Conservation (phyloP, 2,329 filamentous ascomycete genomes). For the Raffaelea deltoideospora region DNA sequence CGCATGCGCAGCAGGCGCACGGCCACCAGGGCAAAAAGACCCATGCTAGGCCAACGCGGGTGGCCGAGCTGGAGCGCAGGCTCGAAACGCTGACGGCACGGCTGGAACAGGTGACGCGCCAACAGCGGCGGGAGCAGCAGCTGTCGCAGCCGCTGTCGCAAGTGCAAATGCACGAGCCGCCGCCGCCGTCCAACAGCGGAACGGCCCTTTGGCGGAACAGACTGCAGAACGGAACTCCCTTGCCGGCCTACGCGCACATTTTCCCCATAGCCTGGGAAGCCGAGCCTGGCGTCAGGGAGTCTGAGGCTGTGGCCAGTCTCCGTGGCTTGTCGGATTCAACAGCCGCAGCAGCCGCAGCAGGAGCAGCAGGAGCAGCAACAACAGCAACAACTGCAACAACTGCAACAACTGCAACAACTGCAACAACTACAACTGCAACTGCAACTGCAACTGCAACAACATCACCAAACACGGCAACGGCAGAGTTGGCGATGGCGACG, state of each 20-base stretch:
- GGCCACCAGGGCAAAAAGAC: constrained; percentile 10
- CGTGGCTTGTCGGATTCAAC: constrained; percentile 2
- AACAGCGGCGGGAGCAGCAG: constrained; percentile 1
- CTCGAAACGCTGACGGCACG: constrained; percentile 33
- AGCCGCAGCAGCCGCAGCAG: constrained; percentile 2
- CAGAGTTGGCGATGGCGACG: background rate
- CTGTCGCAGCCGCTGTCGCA: too few relatives aligned
- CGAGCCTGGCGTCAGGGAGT: too few relatives aligned
- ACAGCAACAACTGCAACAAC: constrained; percentile 1
- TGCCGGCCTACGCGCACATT: too few relatives aligned
- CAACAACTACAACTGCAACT: background rate
- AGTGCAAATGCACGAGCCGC: too few relatives aligned
- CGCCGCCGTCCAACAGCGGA: too few relatives aligned
- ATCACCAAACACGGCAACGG: background rate
- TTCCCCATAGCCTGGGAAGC: too few relatives aligned
- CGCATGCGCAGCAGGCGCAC: background rate
- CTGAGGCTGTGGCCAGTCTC: too few relatives aligned
- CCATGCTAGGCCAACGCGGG: constrained; percentile 31
- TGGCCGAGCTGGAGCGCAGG: constrained; percentile 34
- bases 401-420: background rate
- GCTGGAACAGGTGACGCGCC: constrained; percentile 20
- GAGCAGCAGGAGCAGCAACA: constrained; percentile 9
- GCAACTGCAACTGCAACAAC: background rate
- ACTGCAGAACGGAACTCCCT: too few relatives aligned
- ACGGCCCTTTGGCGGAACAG: too few relatives aligned